A percentile compares a stretch with the other conserved stretches of the same genome.
Evolutionary conservation across 768 basidiomycete genomes (phyloP).

Genomic region (Trametes maxima): DNA sequence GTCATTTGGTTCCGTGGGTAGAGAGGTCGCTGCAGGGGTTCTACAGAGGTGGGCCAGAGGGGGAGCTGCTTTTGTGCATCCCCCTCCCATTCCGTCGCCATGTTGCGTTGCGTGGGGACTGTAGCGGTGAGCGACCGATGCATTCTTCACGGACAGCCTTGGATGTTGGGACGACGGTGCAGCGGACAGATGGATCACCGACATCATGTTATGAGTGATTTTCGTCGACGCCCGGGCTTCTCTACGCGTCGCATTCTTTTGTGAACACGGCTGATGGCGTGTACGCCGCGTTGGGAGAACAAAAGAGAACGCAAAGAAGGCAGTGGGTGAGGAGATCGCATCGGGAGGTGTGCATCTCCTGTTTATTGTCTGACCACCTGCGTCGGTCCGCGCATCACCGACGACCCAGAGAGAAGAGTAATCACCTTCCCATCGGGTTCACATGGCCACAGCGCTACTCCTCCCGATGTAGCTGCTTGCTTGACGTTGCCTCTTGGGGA

Average conservation of each 20-base stretch:
- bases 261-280: slow-evolving; percentile 9
- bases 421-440: slow-evolving; percentile 16
- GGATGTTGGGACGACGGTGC: slow-evolving; percentile 6
- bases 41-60: slow-evolving; percentile 5
- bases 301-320: slow-evolving; percentile 11
- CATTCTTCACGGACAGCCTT: slow-evolving; percentile 12
- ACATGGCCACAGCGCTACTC: slow-evolving; percentile 9
- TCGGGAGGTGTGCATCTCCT: background rate
- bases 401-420: background rate
- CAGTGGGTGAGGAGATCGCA: slow-evolving; percentile 4
- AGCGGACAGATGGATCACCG: slow-evolving; percentile 9
- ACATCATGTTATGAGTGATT: slow-evolving; percentile 21
- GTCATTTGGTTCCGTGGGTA: background rate
- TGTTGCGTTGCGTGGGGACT: slow-evolving; percentile 19
- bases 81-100: background rate
- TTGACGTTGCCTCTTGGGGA: slow-evolving; percentile 6
- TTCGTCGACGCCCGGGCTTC: background rate
- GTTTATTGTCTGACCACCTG: slow-evolving; percentile 10
- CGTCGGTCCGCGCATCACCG: slow-evolving; percentile 14
- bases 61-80: slow-evolving; percentile 12
- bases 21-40: background rate
- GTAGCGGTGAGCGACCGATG: slow-evolving; percentile 19
- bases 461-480: slow-evolving; percentile 6
- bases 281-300: slow-evolving; percentile 3
- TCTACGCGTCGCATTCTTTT: slow-evolving; percentile 7